These are phyloP conservation scores for Mortierella sp. DNA, from an alignment of 371 early-diverging fungal genomes.

Conservation along the genomic window DNA sequence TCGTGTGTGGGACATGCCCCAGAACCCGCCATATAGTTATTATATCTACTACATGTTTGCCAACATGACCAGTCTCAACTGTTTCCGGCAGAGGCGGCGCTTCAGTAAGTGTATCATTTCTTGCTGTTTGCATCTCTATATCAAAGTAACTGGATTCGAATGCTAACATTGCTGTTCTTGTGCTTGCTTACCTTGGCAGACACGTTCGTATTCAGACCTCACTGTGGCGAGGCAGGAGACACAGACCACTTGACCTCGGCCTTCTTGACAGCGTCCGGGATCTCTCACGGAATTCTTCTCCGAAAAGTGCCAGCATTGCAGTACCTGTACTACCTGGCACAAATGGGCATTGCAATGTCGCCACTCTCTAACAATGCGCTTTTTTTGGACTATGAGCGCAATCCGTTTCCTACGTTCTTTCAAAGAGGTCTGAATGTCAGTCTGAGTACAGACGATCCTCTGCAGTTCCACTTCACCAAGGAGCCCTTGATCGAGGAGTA, in stretches of 20 bases:
- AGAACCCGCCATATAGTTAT: conserved; percentile 98
- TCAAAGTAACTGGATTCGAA: not conserved
- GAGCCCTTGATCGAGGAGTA: conserved; percentile 99
- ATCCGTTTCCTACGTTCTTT: conserved; percentile 96
- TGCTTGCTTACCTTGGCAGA: conserved; percentile 58
- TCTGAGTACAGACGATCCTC: conserved; percentile 98
- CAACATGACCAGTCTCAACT: conserved; percentile 90
- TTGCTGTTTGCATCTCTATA: not conserved
- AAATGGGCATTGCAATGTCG: conserved; percentile 98
- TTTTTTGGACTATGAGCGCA: conserved; percentile 96
- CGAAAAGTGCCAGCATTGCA: conserved; percentile 98
- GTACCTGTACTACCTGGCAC: conserved; percentile 96
- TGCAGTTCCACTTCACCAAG: conserved; percentile 99
- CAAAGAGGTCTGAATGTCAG: conserved; percentile 97
- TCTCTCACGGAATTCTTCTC: conserved; percentile 96
- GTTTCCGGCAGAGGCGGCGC: conserved; percentile 82
- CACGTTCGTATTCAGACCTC: conserved; percentile 96
- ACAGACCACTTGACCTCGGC: conserved; percentile 96
- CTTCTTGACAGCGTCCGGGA: conserved; percentile 92
- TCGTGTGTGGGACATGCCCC: conserved; percentile 77
- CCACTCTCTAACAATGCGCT: conserved; percentile 99
- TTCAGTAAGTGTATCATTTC: conserved; percentile 75
- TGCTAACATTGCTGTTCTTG: not conserved
- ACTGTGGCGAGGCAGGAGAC: conserved; percentile 98
- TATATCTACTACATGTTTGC: conserved; percentile 97